These are phyloP conservation scores for Chaetoceros muelleri DNA, from an alignment of 108 stramenopile species.

Conservation along the genomic window DNA sequence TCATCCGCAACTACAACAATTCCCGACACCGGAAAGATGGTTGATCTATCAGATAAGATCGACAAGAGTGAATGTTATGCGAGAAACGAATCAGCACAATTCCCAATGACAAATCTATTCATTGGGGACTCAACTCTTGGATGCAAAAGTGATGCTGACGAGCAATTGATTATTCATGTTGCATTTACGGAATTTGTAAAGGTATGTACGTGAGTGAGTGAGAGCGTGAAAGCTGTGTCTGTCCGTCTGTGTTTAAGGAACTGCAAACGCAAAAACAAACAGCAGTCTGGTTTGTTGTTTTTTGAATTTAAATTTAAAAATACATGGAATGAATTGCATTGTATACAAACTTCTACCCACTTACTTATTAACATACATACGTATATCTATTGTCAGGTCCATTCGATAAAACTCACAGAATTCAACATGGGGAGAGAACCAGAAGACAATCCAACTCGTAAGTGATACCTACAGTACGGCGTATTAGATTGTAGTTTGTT, in stretches of 20 bases:
- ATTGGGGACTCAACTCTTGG: slow-evolving; percentile 75
- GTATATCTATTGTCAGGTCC: slow-evolving; percentile 24
- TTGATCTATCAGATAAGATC: slow-evolving; percentile 47
- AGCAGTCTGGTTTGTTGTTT: too few relatives aligned
- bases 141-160: slow-evolving; percentile 82
- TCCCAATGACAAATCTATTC: slow-evolving; percentile 77
- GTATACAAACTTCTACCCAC: too few relatives aligned
- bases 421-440: slow-evolving; percentile 67
- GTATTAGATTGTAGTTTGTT: too few relatives aligned
- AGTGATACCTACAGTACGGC: too few relatives aligned
- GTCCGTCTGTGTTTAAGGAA: too few relatives aligned
- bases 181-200: slow-evolving; percentile 79
- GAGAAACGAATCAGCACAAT: slow-evolving; percentile 53
- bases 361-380: neutral
- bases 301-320: too few relatives aligned
- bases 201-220: too few relatives aligned
- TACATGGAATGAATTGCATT: too few relatives aligned
- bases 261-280: too few relatives aligned
- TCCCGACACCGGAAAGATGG: slow-evolving; percentile 40
- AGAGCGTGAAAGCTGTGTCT: too few relatives aligned
- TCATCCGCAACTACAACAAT: slow-evolving; percentile 21
- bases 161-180: slow-evolving; percentile 78
- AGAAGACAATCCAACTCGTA: slow-evolving; percentile 47
- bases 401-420: slow-evolving; percentile 67
- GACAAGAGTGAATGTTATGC: slow-evolving; percentile 57